A percentile compares a stretch with the other conserved stretches of the same genome.
phyloP scores from a whole-genome alignment of 116 monocot species.

The Iris pallida region DNA sequence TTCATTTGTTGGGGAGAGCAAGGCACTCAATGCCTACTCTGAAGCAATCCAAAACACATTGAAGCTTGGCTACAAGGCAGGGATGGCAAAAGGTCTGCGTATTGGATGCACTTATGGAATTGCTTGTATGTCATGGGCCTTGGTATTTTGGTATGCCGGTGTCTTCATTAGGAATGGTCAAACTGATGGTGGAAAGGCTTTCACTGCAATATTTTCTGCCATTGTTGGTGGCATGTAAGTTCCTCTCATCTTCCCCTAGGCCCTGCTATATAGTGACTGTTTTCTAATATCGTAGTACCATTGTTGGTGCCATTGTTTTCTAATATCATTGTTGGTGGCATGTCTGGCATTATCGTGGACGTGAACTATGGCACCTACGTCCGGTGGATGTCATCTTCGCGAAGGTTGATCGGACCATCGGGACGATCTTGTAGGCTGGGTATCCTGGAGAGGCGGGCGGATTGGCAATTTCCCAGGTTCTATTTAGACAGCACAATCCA shows the following conservation, averaged over 20 bases:
- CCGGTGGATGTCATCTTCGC: no score
- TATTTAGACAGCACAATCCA: no score
- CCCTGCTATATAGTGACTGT: not conserved
- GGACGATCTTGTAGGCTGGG: no score
- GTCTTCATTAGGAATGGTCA: conserved; percentile 91
- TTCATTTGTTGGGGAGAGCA: conserved; percentile 85
- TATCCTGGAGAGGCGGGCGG: no score
- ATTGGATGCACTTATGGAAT: conserved; percentile 98
- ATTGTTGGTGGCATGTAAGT: conserved; percentile 99
- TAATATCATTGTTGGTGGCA: no score
- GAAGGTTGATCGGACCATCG: no score
- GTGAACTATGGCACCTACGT: no score
- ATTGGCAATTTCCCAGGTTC: no score
- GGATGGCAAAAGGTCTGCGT: conserved; percentile 95
- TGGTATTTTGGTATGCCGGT: conserved; percentile 98
- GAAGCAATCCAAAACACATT: conserved; percentile 90
- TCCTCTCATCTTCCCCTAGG: not conserved
- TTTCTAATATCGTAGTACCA: conserved; percentile 2
- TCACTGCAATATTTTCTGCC: conserved; percentile 95
- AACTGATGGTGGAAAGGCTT: conserved; percentile 97
- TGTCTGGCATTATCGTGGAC: no score
- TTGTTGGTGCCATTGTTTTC: no score
- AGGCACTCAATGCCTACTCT: conserved; percentile 72
- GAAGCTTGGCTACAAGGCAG: conserved; percentile 93
- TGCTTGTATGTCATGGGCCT: conserved; percentile 97